These are phyloP conservation scores for Fragilaria crotonensis DNA, from an alignment of 108 stramenopile species.

Conservation along the genomic window DNA sequence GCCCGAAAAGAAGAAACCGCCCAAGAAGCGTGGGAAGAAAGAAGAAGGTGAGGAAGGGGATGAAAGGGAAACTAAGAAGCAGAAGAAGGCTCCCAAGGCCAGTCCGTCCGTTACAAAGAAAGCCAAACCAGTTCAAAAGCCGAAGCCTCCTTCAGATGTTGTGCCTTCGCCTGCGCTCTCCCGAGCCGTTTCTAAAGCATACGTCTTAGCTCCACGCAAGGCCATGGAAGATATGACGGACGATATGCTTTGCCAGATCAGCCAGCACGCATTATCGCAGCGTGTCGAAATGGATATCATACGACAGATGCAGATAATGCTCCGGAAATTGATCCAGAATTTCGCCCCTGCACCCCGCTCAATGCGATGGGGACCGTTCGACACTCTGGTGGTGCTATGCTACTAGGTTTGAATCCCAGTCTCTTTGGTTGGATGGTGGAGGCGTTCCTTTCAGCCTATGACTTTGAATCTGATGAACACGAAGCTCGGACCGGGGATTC, in stretches of 20 bases:
- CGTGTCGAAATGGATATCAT: slow-evolving; percentile 20
- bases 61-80: slow-evolving; percentile 17
- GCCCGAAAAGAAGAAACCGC: slow-evolving; percentile 44
- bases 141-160: slow-evolving; percentile 20
- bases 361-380: slow-evolving; percentile 3
- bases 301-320: slow-evolving; percentile 7
- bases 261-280: slow-evolving; percentile 18
- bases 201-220: slow-evolving; percentile 39
- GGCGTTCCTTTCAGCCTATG: slow-evolving; percentile 30
- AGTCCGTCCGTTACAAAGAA: slow-evolving; percentile 8
- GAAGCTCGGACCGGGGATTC: slow-evolving; percentile 8
- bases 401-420: slow-evolving; percentile 52
- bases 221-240: slow-evolving; percentile 36
- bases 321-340: slow-evolving; percentile 12
- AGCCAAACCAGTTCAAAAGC: slow-evolving; percentile 6
- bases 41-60: slow-evolving; percentile 14
- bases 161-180: slow-evolving; percentile 15
- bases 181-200: slow-evolving; percentile 33
- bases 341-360: slow-evolving; percentile 26
- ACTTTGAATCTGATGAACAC: slow-evolving; percentile 19
- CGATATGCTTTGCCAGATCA: slow-evolving; percentile 23
- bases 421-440: slow-evolving; percentile 60
- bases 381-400: slow-evolving; percentile 39
- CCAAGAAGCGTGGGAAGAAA: slow-evolving; percentile 20
- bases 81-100: slow-evolving; percentile 12